Percentiles rank a stretch among this genome's conserved stretches.
These are phyloP conservation scores for Roridomyces roridus DNA, from an alignment of 768 basidiomycete genomes.

Conservation along the genomic window DNA sequence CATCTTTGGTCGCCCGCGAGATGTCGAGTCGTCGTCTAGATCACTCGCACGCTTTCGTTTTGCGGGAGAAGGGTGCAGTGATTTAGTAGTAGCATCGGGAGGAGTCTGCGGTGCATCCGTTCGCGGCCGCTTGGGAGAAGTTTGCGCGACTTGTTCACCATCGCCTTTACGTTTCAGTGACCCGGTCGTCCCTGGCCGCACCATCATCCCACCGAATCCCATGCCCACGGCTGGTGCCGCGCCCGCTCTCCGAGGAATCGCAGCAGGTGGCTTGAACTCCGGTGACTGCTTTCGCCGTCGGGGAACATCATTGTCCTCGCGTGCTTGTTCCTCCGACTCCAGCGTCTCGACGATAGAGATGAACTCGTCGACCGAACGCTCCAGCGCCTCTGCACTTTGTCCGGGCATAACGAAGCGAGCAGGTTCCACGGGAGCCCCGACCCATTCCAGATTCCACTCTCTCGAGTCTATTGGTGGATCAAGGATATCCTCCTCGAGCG, in stretches of 20 bases:
- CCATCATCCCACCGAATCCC: conserved; percentile 6
- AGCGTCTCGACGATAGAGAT: conserved; percentile 18
- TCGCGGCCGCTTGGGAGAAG: conserved; percentile 10
- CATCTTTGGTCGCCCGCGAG: conserved; percentile 7
- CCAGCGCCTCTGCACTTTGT: conserved; percentile 15
- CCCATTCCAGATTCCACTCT: conserved; percentile 53
- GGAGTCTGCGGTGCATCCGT: not conserved
- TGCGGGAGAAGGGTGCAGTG: not conserved
- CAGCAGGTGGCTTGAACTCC: conserved; percentile 13
- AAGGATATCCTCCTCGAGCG: conserved; percentile 52
- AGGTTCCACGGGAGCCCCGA: conserved; percentile 7
- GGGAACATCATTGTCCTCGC: not conserved
- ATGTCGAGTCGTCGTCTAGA: not conserved
- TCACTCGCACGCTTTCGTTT: conserved; percentile 12
- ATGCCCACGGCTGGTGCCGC: not conserved
- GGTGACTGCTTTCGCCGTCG: conserved; percentile 9
- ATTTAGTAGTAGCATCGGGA: not conserved
- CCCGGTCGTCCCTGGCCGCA: not conserved
- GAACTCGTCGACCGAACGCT: conserved; percentile 17
- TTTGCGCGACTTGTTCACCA: not conserved
- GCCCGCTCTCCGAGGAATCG: not conserved
- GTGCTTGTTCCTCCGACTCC: conserved; percentile 7
- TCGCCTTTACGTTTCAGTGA: conserved; percentile 17
- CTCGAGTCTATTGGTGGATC: conserved; percentile 72
- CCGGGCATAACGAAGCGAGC: conserved; percentile 24